phyloP scores from a whole-genome alignment of 2,329 filamentous ascomycete species.

The Pyrenochaeta sp. region DNA sequence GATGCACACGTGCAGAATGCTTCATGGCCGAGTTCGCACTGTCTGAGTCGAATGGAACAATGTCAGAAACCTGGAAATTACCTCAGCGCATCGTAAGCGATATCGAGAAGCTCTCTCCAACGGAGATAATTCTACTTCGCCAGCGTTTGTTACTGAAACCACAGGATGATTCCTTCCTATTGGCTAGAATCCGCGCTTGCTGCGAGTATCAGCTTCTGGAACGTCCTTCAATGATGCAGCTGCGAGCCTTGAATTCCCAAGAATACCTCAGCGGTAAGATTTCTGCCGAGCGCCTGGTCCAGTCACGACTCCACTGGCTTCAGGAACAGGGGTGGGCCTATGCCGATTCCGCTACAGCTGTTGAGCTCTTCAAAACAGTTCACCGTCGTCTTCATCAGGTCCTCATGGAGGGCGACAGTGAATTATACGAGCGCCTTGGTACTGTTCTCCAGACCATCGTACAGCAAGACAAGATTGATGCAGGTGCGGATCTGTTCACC shows the following conservation, averaged over 20 bases:
- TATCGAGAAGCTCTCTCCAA: slow-evolving; percentile 22
- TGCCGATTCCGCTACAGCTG: neutral
- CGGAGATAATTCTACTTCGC: slow-evolving; percentile 26
- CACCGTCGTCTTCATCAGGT: slow-evolving; percentile 3
- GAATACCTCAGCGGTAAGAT: slow-evolving; percentile 21
- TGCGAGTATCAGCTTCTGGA: slow-evolving; percentile 24
- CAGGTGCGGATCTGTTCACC: slow-evolving; percentile 58
- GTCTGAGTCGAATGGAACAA: slow-evolving; percentile 1
- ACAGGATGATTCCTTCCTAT: slow-evolving; percentile 17
- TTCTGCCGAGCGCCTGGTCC: slow-evolving; percentile 1
- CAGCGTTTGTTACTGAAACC: slow-evolving; percentile 18
- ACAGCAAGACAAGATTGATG: slow-evolving; percentile 10
- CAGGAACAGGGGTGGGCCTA: neutral
- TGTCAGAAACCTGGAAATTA: slow-evolving; percentile 1
- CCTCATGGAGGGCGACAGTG: slow-evolving; percentile 14
- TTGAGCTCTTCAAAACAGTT: slow-evolving; percentile 5
- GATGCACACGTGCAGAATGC: slow-evolving; percentile 24
- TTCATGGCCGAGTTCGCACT: slow-evolving; percentile 22
- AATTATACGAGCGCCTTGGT: slow-evolving; percentile 16
- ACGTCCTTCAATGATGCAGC: slow-evolving; percentile 17
- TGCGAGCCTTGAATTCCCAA: slow-evolving; percentile 17
- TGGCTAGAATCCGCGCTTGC: slow-evolving; percentile 9
- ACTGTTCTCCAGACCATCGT: slow-evolving; percentile 11
- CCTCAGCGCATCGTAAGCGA: slow-evolving; percentile 21
- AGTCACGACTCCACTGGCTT: neutral